phyloP scores from a whole-genome alignment of 305 asterid species.

The Caryopteris hybrid region DNA sequence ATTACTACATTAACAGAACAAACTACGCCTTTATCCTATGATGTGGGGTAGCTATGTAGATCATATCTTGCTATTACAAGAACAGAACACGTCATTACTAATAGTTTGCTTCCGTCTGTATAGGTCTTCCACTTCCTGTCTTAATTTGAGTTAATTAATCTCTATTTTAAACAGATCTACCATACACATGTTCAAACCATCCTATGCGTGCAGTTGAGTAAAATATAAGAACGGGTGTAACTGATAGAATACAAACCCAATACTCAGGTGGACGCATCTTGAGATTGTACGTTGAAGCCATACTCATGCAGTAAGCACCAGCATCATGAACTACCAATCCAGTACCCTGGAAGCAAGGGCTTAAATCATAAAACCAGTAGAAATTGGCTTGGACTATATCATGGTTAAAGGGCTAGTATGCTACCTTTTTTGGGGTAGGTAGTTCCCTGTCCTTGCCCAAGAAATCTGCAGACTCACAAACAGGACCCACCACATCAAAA shows the following conservation, averaged over 20 bases:
- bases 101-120: too few relatives aligned
- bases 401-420: background rate
- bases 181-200: too few relatives aligned
- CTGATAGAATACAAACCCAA: slow-evolving; percentile 50
- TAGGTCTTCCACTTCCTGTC: too few relatives aligned
- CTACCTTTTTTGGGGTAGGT: slow-evolving; percentile 75
- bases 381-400: background rate
- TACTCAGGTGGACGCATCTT: slow-evolving; percentile 98
- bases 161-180: too few relatives aligned
- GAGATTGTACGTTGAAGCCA: slow-evolving; percentile 98
- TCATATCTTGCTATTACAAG: too few relatives aligned
- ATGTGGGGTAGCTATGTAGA: too few relatives aligned
- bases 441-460: slow-evolving; percentile 89
- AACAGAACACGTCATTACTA: too few relatives aligned
- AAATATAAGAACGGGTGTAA: background rate
- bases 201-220: too few relatives aligned
- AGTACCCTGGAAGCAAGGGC: slow-evolving; percentile 51
- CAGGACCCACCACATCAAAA: slow-evolving; percentile 92
- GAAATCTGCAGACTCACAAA: slow-evolving; percentile 97
- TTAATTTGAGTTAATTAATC: too few relatives aligned
- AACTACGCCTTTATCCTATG: too few relatives aligned
- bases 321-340: slow-evolving; percentile 98
- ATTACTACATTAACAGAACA: background rate
- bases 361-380: background rate
- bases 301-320: slow-evolving; percentile 99